A percentile compares a stretch with the other conserved stretches of the same genome.
phyloP scores from a whole-genome alignment of 2,329 filamentous ascomycete species.

The Myriangium duriaei region DNA sequence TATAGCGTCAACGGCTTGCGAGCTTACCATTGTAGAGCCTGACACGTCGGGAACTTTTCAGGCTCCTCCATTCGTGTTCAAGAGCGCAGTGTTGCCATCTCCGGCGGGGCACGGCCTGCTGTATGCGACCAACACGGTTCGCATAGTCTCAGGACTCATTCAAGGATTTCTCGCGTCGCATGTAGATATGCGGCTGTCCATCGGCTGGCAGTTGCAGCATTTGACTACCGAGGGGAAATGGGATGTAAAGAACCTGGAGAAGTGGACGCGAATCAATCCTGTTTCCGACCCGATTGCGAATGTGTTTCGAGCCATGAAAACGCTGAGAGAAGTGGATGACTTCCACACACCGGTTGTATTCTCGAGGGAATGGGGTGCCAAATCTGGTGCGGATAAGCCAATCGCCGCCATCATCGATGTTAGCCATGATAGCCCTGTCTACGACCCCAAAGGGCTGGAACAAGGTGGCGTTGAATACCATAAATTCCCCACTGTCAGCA shows the following conservation, averaged over 20 bases:
- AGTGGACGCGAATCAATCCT: slow-evolving; percentile 71
- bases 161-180: slow-evolving; percentile 67
- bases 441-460: slow-evolving; percentile 51
- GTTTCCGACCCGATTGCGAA: slow-evolving; percentile 62
- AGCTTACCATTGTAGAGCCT: background rate
- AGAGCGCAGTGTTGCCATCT: slow-evolving; percentile 56
- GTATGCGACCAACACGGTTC: slow-evolving; percentile 64
- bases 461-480: slow-evolving; percentile 40
- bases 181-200: slow-evolving; percentile 63
- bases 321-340: slow-evolving; percentile 77
- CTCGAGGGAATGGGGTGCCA: slow-evolving; percentile 50
- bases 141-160: slow-evolving; percentile 67
- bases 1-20: background rate
- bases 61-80: slow-evolving; percentile 37
- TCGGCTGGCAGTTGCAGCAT: slow-evolving; percentile 84
- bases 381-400: slow-evolving; percentile 46
- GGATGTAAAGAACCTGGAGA: slow-evolving; percentile 92
- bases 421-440: slow-evolving; percentile 79
- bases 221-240: slow-evolving; percentile 86
- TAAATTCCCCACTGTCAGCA: slow-evolving; percentile 86
- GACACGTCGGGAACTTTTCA: slow-evolving; percentile 28
- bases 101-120: slow-evolving; percentile 76
- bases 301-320: slow-evolving; percentile 84
- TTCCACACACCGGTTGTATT: slow-evolving; percentile 66
- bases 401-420: slow-evolving; percentile 61